Percentiles rank a stretch among this genome's conserved stretches.
Evolutionary conservation across 2,329 filamentous ascomycete species (phyloP).

Genomic region (Parastagonospora avenae): DNA sequence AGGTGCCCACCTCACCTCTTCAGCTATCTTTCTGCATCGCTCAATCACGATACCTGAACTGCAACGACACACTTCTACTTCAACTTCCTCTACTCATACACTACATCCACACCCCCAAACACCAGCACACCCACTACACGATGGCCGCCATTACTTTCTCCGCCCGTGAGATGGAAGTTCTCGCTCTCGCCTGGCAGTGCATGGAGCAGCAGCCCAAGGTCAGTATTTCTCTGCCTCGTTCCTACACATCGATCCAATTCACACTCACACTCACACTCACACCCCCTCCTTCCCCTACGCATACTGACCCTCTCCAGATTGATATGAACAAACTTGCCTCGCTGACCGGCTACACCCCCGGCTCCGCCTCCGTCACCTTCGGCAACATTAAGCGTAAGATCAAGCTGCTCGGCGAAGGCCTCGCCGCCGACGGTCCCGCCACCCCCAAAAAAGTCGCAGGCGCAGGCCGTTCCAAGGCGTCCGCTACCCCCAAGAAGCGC

Average conservation of each 20-base stretch:
- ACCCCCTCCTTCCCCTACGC: constrained; percentile 2
- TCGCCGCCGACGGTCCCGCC: constrained; percentile 1
- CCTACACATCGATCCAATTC: background rate
- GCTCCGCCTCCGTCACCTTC: constrained; percentile 33
- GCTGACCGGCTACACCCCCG: constrained; percentile 33
- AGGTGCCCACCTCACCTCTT: background rate
- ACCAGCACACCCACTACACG: constrained; percentile 13
- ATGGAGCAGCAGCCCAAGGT: constrained; percentile 41
- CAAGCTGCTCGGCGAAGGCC: constrained; percentile 16
- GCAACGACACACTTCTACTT: background rate
- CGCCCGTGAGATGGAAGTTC: constrained; percentile 35
- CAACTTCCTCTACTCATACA: constrained; percentile 2
- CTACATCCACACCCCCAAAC: constrained; percentile 1
- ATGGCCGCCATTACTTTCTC: constrained; percentile 16
- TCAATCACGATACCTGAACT: constrained; percentile 2
- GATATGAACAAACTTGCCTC: constrained; percentile 23
- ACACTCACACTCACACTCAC: background rate
- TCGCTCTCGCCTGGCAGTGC: constrained; percentile 43
- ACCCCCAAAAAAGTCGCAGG: constrained; percentile 28
- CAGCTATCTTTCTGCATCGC: constrained; percentile 1
- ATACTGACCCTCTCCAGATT: constrained; percentile 14
- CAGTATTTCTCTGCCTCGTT: background rate
- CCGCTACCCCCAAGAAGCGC: constrained; percentile 23
- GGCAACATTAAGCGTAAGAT: constrained; percentile 42
- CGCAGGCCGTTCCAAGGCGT: background rate